These are phyloP conservation scores for Debaryomycetaceae sp. DNA, from an alignment of 1,139 yeast species.

Conservation along the genomic window DNA sequence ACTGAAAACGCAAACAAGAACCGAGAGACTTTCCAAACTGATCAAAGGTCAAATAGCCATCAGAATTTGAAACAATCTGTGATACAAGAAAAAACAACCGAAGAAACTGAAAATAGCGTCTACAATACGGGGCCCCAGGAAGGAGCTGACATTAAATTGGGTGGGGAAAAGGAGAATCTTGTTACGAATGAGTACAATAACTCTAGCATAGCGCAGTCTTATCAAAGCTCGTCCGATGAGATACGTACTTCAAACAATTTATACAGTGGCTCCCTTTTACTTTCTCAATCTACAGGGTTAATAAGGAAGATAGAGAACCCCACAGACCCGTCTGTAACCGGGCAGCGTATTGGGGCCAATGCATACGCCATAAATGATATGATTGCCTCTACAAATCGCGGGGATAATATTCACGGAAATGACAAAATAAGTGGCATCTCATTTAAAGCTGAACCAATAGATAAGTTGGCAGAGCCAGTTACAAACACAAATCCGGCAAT, in stretches of 20 bases:
- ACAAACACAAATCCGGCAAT: slow-evolving; percentile 32
- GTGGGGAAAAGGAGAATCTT: background rate
- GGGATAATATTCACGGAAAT: slow-evolving; percentile 3
- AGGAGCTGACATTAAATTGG: background rate
- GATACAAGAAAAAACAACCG: background rate
- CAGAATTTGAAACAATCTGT: background rate
- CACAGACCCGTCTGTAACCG: background rate
- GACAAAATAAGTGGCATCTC: slow-evolving; percentile 22
- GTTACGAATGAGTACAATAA: background rate
- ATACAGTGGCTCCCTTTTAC: slow-evolving; percentile 43
- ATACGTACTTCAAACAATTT: slow-evolving; percentile 26
- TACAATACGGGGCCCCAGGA: background rate
- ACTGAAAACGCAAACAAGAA: background rate
- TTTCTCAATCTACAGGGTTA: slow-evolving; percentile 47
- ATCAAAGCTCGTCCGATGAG: slow-evolving; percentile 28
- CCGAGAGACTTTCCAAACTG: background rate
- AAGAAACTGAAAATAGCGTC: background rate
- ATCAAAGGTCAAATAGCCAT: background rate
- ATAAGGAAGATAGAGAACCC: slow-evolving; percentile 30
- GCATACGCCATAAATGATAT: slow-evolving; percentile 1
- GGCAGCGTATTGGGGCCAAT: background rate
- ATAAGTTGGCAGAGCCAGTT: slow-evolving; percentile 32
- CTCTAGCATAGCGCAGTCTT: slow-evolving; percentile 5
- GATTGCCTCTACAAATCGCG: background rate
- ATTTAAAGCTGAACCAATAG: slow-evolving; percentile 33